Evolutionary conservation across 768 basidiomycete species (phyloP).

Genomic region (Termitomyces sp.): DNA sequence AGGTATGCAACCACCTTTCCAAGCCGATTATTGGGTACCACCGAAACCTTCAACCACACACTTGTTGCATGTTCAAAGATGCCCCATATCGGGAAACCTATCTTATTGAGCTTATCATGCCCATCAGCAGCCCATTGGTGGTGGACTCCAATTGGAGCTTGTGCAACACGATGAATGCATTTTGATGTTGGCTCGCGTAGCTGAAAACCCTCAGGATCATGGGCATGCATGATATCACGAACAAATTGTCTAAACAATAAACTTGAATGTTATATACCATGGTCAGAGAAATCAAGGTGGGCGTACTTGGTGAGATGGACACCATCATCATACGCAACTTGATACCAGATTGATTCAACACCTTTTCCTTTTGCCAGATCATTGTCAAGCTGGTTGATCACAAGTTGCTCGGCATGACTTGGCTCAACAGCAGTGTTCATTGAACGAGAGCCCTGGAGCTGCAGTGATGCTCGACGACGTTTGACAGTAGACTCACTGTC

Average conservation of each 20-base stretch:
- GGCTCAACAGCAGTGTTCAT: not conserved
- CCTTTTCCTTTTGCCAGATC: no score
- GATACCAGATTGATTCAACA: no score
- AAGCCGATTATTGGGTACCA: conserved; percentile 8
- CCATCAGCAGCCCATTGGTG: conserved; percentile 4
- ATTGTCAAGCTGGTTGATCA: not conserved
- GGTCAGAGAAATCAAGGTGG: not conserved
- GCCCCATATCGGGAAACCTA: conserved; percentile 33
- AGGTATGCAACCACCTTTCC: conserved; percentile 11
- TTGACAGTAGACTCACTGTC: not conserved
- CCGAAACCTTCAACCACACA: conserved; percentile 5
- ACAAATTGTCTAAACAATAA: not conserved
- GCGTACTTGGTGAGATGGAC: not conserved
- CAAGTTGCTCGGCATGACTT: not conserved
- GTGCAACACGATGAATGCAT: not conserved
- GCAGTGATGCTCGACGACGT: not conserved
- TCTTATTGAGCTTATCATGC: conserved; percentile 33
- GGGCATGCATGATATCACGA: not conserved
- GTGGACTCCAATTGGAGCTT: not conserved
- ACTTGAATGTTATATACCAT: not conserved
- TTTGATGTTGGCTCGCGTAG: no score
- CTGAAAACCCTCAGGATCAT: not conserved
- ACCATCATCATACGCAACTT: not conserved
- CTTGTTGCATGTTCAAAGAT: conserved; percentile 6
- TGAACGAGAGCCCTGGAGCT: not conserved